phyloP scores from a whole-genome alignment of 2,329 filamentous ascomycete genomes.

The Arthroderma uncinatum region DNA sequence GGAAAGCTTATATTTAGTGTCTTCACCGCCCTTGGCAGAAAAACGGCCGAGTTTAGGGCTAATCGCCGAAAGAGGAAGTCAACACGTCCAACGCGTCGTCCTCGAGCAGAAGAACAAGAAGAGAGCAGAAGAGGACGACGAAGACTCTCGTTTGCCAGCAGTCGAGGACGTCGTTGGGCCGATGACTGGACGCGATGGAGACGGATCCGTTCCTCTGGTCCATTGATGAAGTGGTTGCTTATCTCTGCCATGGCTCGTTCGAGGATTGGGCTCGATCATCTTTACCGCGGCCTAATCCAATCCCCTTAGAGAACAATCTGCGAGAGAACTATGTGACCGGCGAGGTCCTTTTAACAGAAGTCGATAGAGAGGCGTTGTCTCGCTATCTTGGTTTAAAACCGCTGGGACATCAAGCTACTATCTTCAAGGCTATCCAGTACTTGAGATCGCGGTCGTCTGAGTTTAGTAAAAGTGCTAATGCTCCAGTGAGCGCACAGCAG shows the following conservation, averaged over 20 bases:
- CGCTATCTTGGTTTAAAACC: constrained; percentile 49
- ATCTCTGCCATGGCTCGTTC: constrained; percentile 48
- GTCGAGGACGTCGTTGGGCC: background rate
- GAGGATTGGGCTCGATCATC: constrained; percentile 32
- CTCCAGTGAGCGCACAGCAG: background rate
- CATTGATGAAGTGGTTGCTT: constrained; percentile 53
- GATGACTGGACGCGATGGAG: background rate
- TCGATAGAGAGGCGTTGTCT: constrained; percentile 39
- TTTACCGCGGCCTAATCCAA: constrained; percentile 33
- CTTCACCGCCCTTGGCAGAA: background rate
- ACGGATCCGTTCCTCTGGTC: constrained; percentile 66
- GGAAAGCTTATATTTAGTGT: background rate
- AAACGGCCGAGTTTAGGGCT: background rate
- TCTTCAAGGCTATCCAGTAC: constrained; percentile 48
- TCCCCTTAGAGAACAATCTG: constrained; percentile 44
- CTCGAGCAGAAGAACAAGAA: background rate
- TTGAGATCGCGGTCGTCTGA: constrained; percentile 44
- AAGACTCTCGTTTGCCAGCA: background rate
- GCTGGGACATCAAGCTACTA: constrained; percentile 46
- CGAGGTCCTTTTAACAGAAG: constrained; percentile 48
- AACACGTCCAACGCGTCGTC: background rate
- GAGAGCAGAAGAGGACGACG: background rate
- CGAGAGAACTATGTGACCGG: constrained; percentile 56
- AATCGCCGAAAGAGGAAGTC: background rate
- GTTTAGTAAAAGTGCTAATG: constrained; percentile 30